Evolutionary conservation across 2,329 filamentous ascomycete genomes (phyloP), one percentile per base, ranked within the genome.

Genomic region (Aureobasidium sp.): DNA sequence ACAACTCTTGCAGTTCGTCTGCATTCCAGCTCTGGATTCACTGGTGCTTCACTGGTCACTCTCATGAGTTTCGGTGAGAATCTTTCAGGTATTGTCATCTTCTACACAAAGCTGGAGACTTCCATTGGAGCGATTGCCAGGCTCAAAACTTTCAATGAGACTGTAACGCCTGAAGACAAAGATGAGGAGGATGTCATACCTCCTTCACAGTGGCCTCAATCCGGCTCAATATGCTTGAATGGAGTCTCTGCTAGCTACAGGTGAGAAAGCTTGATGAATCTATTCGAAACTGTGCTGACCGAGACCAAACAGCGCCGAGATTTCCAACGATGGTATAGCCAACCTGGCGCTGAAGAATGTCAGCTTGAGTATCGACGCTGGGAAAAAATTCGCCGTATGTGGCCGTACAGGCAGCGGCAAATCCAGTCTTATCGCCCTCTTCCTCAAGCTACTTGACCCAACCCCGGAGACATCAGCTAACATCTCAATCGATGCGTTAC

Each of bases 81-180:
- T 59, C 74, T 85, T 63, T 80, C 79, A 62, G 69, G 78, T 10
- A 69, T 83, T 17, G 74, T 83, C 9, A 70, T 75, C 0, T 78
- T 76, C 53, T 86, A 82, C 81, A 84, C 83, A 0, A 76, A 77
- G 46, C 71, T 86, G n/a, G 84, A 86, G 65, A 85, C 82, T 0
- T 78, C 79, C 34, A 78, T 86, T 46, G 83, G 83, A 9, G 82
- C 82, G 12, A 77, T 86, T 12, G 74, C 79, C 5, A 76, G 84
- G 26, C 20, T 64, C 10, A 41, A 56, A 15, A 20, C 26, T 8
- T 56, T 56, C 24, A 44, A 32, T 5, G 52, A 56, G 26, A 43
- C 15, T 20, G 26, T 44, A 24, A 26, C 10, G 4, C 39, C 34
- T 3, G 52, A 56, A 15, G 34, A 41, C 8, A 17, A 9, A 3